Evolutionary conservation across 768 basidiomycete species (phyloP), one percentile per base, ranked within the genome.

Genomic region (Krasilnikovozyma curviuscula): DNA sequence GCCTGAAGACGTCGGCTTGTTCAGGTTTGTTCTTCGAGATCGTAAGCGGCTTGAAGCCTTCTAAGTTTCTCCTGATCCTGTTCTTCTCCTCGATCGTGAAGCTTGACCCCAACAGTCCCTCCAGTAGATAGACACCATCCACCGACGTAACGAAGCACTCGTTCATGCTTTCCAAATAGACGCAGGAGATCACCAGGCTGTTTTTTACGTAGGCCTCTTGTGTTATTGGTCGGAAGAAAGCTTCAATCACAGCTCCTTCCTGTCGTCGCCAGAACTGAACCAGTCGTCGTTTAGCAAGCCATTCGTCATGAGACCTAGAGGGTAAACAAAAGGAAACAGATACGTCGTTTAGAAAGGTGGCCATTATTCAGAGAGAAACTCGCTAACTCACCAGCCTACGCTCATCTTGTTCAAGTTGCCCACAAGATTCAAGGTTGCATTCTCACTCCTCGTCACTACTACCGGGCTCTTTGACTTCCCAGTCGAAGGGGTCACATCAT

Each of bases 11-110:
- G n/a, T 73, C 70, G 57, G 83, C 82, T 49, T 74, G 78, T 12
- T 77, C 80, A 0, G 73, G 68, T 56, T 83, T 81, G 61, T 75
- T 75, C 68, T 93, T 98, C 25, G 81, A 81, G 3, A 95, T 77
- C 1, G 89, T 93, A 46, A 76, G 79, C 1, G 91, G 91, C 44
- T 78, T 73, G 59, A 93, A 80, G 24, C 83, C 84, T 63, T 98
- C 89, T 25, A 98, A 69, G 64, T 97, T 97, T 48, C 89, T 73
- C 53, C 91, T 71, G 57, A 95, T 91, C 44, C 91, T 72, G 59
- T 95, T 95, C 72, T 91, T 95, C 71, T 95, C 91, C 65, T 93
- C 86, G 40, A 93, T 81, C 27, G 78, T 78, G 60, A 93, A 89
- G 41, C 79, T 71, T 3, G 67, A 66, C 35, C 80, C 83, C 31